Base-by-base conservation (phyloP, 768 basidiomycete genomes). In the Kwoniella heveanensis region DNA sequence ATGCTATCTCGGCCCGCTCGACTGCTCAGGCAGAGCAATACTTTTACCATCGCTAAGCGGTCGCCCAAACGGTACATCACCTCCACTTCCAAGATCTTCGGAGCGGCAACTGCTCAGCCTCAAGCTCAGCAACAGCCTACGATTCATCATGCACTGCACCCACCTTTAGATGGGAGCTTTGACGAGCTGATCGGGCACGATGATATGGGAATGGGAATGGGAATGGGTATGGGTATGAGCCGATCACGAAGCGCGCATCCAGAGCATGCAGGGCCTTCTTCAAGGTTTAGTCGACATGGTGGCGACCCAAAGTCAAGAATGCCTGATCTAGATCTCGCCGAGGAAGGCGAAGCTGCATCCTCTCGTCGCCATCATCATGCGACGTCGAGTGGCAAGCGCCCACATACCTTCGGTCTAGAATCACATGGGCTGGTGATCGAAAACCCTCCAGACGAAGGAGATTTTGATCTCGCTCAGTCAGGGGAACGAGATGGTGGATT, bases 1-100 rank as follows among this genome's bases (percentile, higher is more conserved):
- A 65, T 71, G 51, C 54, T 71, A 19, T 60, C 64, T 6, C 58
- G 66, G 25, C 69, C 69, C 4, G 69, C 69, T 22, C 30, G 69
- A 29, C 46, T 71, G 7, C 51, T 71, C 4, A 51, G 64, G 25
- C 69, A 67, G 36, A 58, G 32, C 32, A 30, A n/a, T 21, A 32
- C 9, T 19, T 32, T 44, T 50, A 54, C 15, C 24, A 51, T 52
- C 51, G 22, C 46, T 46, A 26, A 54, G 17, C n/a, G 51, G 54
- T 21, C 21, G 13, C 26, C 37, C 29, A 46, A 15, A 1, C 27
- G 48, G 32, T 9, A 25, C 22, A 44, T 54, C 27, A 52, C 64
- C 50, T 64, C 65, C 59, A 60, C 59, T 53, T 55, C 51, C 24
- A 49, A 19, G 22, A 30, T 56, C 30, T 32, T 61, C 30, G 54